phyloP scores from a whole-genome alignment of 2,329 filamentous ascomycete species.

The Colletotrichum paranaense region DNA sequence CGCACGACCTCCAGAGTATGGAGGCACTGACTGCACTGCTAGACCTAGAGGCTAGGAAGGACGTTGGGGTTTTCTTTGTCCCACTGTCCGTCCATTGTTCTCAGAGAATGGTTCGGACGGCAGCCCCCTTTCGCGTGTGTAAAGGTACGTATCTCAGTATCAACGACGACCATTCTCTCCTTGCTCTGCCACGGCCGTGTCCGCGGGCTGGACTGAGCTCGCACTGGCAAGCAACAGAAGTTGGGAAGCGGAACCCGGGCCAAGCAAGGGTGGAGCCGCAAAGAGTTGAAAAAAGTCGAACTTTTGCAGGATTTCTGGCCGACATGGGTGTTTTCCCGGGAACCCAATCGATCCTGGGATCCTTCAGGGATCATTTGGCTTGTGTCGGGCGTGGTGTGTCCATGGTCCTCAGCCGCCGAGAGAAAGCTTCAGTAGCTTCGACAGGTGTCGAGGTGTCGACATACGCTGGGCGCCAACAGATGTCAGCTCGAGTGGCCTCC shows the following conservation, averaged over 20 bases:
- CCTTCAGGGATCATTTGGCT: slow-evolving; percentile 11
- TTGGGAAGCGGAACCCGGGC: background rate
- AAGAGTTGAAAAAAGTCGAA: background rate
- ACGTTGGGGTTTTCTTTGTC: background rate
- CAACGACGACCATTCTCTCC: background rate
- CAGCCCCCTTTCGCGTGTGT: background rate
- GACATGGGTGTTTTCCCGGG: slow-evolving; percentile 23
- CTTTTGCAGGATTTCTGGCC: background rate
- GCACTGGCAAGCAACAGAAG: background rate
- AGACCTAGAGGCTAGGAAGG: background rate
- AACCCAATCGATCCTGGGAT: slow-evolving; percentile 31
- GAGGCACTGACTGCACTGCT: background rate
- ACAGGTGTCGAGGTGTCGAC: background rate
- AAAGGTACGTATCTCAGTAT: background rate
- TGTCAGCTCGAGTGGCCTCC: background rate
- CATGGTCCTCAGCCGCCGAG: slow-evolving; percentile 4
- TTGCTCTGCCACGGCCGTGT: background rate
- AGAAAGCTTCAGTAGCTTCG: slow-evolving; percentile 9
- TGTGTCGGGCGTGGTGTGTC: slow-evolving; percentile 3
- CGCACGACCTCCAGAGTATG: background rate
- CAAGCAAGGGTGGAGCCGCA: background rate
- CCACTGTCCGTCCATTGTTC: background rate
- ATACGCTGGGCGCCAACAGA: slow-evolving; percentile 5
- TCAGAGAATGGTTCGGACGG: background rate
- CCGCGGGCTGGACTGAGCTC: background rate